phyloP scores from a whole-genome alignment of 1,284 basidiomycete genomes.

The Melampsora larici-populina region DNA sequence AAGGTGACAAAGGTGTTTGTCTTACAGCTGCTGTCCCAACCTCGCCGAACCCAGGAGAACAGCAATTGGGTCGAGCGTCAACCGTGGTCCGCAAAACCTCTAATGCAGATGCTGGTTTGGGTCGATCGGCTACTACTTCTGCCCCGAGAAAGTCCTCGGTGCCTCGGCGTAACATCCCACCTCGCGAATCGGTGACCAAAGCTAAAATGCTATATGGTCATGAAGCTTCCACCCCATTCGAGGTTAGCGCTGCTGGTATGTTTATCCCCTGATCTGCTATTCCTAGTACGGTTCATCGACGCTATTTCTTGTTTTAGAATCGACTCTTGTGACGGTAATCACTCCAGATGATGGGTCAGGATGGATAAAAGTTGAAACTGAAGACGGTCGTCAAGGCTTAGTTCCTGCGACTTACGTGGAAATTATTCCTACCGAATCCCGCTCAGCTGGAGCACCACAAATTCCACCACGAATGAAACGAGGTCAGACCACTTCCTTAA shows the following conservation, averaged over 20 bases:
- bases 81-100: background rate
- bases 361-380: constrained; percentile 72
- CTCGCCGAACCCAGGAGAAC: background rate
- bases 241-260: constrained; percentile 65
- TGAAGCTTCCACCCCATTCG: constrained; percentile 68
- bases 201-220: constrained; percentile 70
- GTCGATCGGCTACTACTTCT: constrained; percentile 20
- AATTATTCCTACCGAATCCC: constrained; percentile 47
- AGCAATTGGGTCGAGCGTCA: background rate
- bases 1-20: no score
- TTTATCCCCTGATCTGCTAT: constrained; percentile 39
- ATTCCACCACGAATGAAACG: constrained; percentile 57
- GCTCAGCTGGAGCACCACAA: constrained; percentile 15
- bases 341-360: constrained; percentile 77
- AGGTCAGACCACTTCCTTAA: constrained; percentile 55
- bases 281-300: background rate
- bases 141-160: constrained; percentile 29
- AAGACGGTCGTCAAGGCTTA: constrained; percentile 63
- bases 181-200: constrained; percentile 53
- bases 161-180: constrained; percentile 25
- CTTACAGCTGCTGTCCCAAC: background rate
- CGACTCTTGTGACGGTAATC: constrained; percentile 62
- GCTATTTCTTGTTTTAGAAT: constrained; percentile 58
- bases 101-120: constrained; percentile 5
- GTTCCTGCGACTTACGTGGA: constrained; percentile 74